These are phyloP conservation scores for Calonectria leucothoes DNA, from an alignment of 2,329 filamentous ascomycete genomes.

Conservation along the genomic window DNA sequence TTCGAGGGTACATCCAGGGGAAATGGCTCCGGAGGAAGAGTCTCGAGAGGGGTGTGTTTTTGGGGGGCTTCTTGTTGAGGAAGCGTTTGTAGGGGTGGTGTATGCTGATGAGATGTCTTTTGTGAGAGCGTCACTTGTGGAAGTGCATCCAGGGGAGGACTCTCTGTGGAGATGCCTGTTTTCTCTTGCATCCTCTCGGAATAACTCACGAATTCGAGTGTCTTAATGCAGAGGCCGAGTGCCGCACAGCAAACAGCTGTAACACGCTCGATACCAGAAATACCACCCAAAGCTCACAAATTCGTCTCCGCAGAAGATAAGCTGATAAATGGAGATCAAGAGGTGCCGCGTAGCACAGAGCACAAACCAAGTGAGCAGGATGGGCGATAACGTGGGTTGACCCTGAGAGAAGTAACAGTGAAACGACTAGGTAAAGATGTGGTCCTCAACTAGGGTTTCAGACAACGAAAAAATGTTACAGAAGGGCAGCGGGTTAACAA, in stretches of 20 bases:
- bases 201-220: constrained; percentile 48
- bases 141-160: neutral
- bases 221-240: constrained; percentile 51
- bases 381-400: constrained; percentile 56
- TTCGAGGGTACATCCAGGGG: neutral
- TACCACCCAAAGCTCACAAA: constrained; percentile 70
- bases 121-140: neutral
- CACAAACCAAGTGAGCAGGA: constrained; percentile 61
- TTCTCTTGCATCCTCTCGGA: constrained; percentile 35
- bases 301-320: constrained; percentile 64
- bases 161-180: neutral
- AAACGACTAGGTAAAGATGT: constrained; percentile 66
- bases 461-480: neutral
- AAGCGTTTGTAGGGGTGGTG: neutral
- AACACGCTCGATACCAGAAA: constrained; percentile 69
- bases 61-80: neutral
- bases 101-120: neutral
- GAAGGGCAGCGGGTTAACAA: neutral
- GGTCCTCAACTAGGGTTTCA: neutral
- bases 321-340: constrained; percentile 67
- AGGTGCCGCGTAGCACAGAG: constrained; percentile 58
- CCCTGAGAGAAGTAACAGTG: constrained; percentile 59
- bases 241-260: constrained; percentile 66
- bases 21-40: neutral
- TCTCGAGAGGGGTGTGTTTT: no score